Conservation (phyloP, 371 early-diverging fungal species). For the Haplosporangium sp. region DNA sequence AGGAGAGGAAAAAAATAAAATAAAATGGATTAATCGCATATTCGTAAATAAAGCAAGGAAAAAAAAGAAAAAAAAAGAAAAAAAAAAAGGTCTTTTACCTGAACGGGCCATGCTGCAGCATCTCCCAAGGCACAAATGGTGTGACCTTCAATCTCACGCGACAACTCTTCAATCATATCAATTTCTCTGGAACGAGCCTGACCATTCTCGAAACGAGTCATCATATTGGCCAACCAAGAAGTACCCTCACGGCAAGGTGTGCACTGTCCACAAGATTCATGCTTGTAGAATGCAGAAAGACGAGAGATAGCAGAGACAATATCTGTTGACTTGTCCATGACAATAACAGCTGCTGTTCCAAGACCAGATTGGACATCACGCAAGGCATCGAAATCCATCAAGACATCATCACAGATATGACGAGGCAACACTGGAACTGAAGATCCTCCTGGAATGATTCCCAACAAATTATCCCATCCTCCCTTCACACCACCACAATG, state of each 20-base stretch:
- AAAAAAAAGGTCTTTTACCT: slow-evolving; percentile 19
- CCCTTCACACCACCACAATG: slow-evolving; percentile 98
- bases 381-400: slow-evolving; percentile 98
- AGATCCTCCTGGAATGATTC: slow-evolving; percentile 97
- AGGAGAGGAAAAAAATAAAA: background rate
- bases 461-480: slow-evolving; percentile 98
- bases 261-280: slow-evolving; percentile 98
- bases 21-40: background rate
- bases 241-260: slow-evolving; percentile 99
- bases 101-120: slow-evolving; percentile 98
- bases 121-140: slow-evolving; percentile 98
- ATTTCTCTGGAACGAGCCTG: slow-evolving; percentile 89
- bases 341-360: slow-evolving; percentile 12
- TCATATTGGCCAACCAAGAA: slow-evolving; percentile 95
- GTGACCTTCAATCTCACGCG: slow-evolving; percentile 97
- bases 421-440: slow-evolving; percentile 95
- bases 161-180: slow-evolving; percentile 92
- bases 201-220: slow-evolving; percentile 94
- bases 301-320: slow-evolving; percentile 94
- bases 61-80: background rate
- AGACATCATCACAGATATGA: slow-evolving; percentile 87
- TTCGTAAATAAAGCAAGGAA: too few species aligned
- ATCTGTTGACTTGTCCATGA: slow-evolving; percentile 74
- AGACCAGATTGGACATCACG: slow-evolving; percentile 91
- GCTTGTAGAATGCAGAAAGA: slow-evolving; percentile 93